Conservation (phyloP, 306 rosid species). For the Phaseolus lunatus region DNA sequence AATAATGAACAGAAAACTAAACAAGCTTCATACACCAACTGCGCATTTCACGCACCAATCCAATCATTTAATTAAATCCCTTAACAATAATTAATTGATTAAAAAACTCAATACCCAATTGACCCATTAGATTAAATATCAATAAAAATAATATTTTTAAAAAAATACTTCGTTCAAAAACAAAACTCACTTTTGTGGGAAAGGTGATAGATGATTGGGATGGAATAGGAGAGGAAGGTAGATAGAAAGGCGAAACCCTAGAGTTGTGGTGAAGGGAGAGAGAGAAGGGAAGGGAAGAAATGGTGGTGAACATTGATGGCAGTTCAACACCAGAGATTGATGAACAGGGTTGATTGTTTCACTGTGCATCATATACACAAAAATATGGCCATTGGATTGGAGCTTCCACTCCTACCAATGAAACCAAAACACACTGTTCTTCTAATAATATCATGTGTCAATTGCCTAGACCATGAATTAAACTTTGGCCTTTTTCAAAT, state of each 20-base stretch:
- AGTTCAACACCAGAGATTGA: conserved; percentile 11
- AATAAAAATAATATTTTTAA: background rate
- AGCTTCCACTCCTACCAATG: conserved; percentile 33
- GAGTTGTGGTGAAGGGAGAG: conserved; percentile 32
- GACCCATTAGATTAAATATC: conserved; percentile 21
- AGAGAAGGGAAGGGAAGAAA: conserved; percentile 44
- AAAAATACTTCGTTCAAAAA: background rate
- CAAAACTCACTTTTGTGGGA: conserved; percentile 47
- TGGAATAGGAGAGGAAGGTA: conserved; percentile 20
- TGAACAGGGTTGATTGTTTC: conserved; percentile 13
- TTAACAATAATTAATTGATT: background rate
- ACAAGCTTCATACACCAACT: conserved; percentile 25
- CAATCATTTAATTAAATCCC: conserved; percentile 8
- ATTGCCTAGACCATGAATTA: background rate
- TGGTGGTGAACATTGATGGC: conserved; percentile 37
- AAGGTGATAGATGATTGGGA: conserved; percentile 35
- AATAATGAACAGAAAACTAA: background rate
- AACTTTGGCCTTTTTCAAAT: background rate
- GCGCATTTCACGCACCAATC: conserved; percentile 7
- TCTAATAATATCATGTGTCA: background rate
- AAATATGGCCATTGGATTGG: conserved; percentile 5
- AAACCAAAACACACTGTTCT: background rate
- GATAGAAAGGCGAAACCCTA: conserved; percentile 45
- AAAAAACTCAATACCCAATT: background rate
- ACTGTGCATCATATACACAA: background rate